Base-by-base conservation (phyloP, 345 rosid species). In the Salix suchowensis region DNA sequence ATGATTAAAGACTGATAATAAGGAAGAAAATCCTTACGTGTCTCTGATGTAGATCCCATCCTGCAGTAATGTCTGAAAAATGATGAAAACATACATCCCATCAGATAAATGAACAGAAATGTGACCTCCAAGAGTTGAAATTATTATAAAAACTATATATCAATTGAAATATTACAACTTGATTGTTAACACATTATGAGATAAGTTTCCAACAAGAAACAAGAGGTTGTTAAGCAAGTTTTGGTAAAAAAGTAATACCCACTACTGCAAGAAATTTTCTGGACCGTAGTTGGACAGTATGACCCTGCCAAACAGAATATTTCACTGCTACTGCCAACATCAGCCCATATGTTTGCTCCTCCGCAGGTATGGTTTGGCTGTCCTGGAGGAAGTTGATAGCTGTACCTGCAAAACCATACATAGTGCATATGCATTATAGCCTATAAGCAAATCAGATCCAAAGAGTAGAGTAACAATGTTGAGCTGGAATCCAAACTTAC, bases 341-440 rank as follows among this genome's bases (percentile, higher is more conserved):
- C 97, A 1, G 97, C 93, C 99, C 99, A 96, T 71, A 89, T 77
- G 75, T 96, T 88, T 79, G 99, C 98, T 68, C 98, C 98, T 75
- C 99, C 98, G 79, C 99, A 96, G 34, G 93, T 88, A 81, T 91
- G 97, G 86, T 89, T 87, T 66, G 88, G 85, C 80, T 67, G 15
- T 76, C 89, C 95, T n/a, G 90, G 85, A 77, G 97, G 94, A 46
- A 89, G 82, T 65, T 92, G 99, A 84, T 96, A 96, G 74, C 77
- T 76, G 65, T 96, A 96, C 82, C 99, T 93, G 90, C 83, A 79
- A 65, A 72, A 52, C 61, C 74, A 72, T 34, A 62, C 21, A 52
- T 14, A 28, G 7, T 26, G 65, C 40, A 73, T 52, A 34, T 48
- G 67, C 68, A n/a, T 50, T 71, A 64, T 32, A 67, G 23, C 58